These are phyloP conservation scores for Drosera capensis DNA, from an alignment of 148 eudicot species.

Conservation along the genomic window DNA sequence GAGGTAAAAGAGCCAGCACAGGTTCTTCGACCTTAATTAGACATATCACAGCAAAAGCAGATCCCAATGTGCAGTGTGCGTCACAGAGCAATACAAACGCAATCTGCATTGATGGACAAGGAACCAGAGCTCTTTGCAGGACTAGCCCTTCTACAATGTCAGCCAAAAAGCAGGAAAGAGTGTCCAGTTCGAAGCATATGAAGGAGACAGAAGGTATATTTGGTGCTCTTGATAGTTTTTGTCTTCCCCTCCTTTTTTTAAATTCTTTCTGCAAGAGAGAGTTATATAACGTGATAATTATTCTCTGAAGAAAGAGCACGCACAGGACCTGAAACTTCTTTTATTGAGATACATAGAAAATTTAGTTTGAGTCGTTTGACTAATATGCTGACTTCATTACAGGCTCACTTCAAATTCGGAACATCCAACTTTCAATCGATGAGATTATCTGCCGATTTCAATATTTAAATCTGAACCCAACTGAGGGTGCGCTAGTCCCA, in stretches of 20 bases:
- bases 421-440: slow-evolving; percentile 13
- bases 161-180: background rate
- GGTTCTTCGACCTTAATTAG: slow-evolving; percentile 8
- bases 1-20: slow-evolving; percentile 6
- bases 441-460: slow-evolving; percentile 20
- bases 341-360: background rate
- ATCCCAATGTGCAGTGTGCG: slow-evolving; percentile 9
- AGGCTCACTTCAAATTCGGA: slow-evolving; percentile 15
- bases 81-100: slow-evolving; percentile 7
- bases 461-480: slow-evolving; percentile 18
- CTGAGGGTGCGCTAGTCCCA: slow-evolving; percentile 32
- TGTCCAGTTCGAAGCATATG: background rate
- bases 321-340: no score
- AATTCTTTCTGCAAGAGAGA: no score
- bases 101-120: slow-evolving; percentile 3
- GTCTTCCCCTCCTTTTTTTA: no score
- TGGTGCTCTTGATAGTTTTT: background rate
- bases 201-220: background rate
- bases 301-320: no score
- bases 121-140: background rate
- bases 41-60: slow-evolving; percentile 5
- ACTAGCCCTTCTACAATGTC: background rate
- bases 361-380: background rate
- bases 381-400: slow-evolving; percentile 2
- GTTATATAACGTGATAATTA: no score